These are phyloP conservation scores for Trichomonas vaginalis DNA, from an alignment of 208 protist species.

Conservation along the genomic window DNA sequence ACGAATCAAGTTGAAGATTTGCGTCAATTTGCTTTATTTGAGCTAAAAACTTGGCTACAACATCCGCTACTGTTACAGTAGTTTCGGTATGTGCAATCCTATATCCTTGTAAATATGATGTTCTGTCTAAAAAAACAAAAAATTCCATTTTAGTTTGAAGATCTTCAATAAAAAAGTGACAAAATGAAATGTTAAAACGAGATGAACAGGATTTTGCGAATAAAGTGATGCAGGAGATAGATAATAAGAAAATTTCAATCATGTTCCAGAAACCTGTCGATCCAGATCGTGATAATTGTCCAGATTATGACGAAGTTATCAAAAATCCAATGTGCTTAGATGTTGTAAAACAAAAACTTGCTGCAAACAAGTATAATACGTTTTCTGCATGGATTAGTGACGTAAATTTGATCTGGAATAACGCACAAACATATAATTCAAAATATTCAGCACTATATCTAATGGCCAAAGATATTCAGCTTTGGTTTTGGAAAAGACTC, in stretches of 20 bases:
- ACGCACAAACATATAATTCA: background rate
- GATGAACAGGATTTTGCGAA: too few species aligned
- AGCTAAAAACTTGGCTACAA: background rate
- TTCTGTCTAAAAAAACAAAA: background rate
- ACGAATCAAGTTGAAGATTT: background rate
- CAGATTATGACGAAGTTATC: background rate
- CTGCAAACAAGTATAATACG: background rate
- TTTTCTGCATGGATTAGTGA: background rate
- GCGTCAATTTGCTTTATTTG: too few species aligned
- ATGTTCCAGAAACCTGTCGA: background rate
- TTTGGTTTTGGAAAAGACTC: background rate
- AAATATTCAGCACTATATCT: background rate
- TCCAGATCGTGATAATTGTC: background rate
- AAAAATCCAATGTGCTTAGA: background rate
- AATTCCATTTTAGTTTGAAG: conserved; percentile 2
- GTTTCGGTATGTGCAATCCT: background rate
- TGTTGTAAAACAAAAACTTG: background rate
- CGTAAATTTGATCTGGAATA: background rate
- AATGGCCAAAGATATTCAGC: background rate
- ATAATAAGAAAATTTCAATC: background rate
- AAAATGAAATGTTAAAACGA: too few species aligned
- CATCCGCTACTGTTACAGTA: background rate
- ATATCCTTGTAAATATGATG: too few species aligned
- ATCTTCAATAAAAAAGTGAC: too few species aligned
- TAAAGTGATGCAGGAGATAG: too few species aligned